A percentile compares a stretch with the other conserved stretches of the same genome.
These are phyloP conservation scores for Oryza longistaminata DNA, from an alignment of 176 grass and related monocot genomes.

Conservation along the genomic window DNA sequence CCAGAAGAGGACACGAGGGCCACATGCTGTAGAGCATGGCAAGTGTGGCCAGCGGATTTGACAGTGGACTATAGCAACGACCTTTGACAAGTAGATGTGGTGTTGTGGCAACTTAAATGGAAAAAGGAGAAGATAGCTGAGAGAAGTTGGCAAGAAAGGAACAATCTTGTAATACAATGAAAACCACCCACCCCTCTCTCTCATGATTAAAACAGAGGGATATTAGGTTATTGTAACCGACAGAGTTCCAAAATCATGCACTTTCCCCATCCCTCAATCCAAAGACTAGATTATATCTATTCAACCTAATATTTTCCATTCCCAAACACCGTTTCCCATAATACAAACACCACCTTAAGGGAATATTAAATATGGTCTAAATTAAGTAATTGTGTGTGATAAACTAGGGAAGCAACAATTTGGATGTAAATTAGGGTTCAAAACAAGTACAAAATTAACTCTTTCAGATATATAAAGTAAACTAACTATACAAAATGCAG, in stretches of 20 bases:
- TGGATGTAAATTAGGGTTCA: background rate
- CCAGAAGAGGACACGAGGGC: background rate
- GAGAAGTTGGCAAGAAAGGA: background rate
- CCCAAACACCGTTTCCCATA: background rate
- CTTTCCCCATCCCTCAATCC: background rate
- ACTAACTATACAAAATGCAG: conserved; percentile 8
- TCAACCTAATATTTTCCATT: background rate
- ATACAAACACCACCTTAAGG: background rate
- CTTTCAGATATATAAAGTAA: background rate
- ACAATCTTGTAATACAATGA: background rate
- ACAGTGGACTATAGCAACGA: background rate
- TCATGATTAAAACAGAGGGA: background rate
- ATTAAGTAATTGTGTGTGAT: background rate
- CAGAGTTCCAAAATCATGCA: background rate
- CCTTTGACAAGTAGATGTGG: background rate
- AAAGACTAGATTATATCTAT: background rate
- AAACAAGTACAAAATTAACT: conserved; percentile 6
- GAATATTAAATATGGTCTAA: conserved; percentile 2
- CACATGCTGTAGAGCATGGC: background rate
- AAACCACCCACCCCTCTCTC: background rate
- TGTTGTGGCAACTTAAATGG: background rate
- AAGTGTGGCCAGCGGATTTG: background rate
- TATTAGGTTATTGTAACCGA: background rate
- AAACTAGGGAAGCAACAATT: background rate
- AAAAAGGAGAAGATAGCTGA: background rate